Base-by-base conservation (phyloP, 768 basidiomycete species). In the Rhizopogon vesiculosus region DNA sequence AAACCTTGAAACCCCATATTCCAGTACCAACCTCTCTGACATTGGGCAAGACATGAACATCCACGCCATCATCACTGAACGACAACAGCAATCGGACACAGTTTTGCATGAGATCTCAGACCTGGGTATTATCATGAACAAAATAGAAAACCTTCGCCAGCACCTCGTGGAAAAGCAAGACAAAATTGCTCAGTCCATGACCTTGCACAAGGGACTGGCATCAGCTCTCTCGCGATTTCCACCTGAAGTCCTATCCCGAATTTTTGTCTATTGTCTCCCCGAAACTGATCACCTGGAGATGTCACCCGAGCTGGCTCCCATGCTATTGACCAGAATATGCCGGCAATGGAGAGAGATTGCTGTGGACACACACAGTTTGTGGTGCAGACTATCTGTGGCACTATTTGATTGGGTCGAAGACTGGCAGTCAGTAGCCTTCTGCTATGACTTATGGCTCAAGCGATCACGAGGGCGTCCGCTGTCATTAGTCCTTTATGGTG, bases 161-260 rank as follows among this genome's bases (percentile, higher is more conserved):
- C 60, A 54, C 2, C 56, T 66, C 25, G 42, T 54, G 29, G 60
- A 59, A 18, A 59, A 55, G 16, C 53, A 46, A 6, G 3, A 44
- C 25, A 56, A 60, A 45, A 55, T 67, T 15, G 18, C 41, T 1
- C 15, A 40, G 18, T 67, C 64, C 12, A 59, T 69, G 53, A 38
- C 58, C 3, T 50, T 35, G 2, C 67, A 71, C 48, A 58, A 38
- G 15, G 59, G 65, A 2, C 59, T 72, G 1, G 38, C 62, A 28
- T 63, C 65, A 7, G 59, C 61, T 39, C 75, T 81, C 55, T 63
- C 69, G 50, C 58, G 62, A 12, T 66, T 82, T 7, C 79, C 80
- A 5, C 43, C 74, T 1, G 81, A 82, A 62, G 62, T 82, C 3
- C 71, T 74, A 31, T 70, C 73, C 38, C 76, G 79, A 63, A 76